Percentiles rank a stretch among this genome's conserved stretches.
Evolutionary conservation across 1,139 yeast genomes (phyloP).

Genomic region (Chernovozyma aurita): DNA sequence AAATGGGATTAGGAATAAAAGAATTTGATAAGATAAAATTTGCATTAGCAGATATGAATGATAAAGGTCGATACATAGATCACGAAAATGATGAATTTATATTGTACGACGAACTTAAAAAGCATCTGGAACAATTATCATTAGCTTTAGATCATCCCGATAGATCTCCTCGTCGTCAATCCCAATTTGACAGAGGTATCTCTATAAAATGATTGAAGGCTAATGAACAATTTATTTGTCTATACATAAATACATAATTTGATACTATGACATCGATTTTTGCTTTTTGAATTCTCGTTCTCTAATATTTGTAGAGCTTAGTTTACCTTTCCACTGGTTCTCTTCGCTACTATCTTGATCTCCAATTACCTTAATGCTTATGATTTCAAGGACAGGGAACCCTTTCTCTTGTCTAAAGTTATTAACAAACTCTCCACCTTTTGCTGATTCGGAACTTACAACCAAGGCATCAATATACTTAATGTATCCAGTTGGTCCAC

Average conservation of each 20-base stretch:
- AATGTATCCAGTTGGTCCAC: constrained; percentile 91
- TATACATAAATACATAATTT: no score
- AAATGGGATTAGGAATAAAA: constrained; percentile 69
- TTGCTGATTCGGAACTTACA: constrained; percentile 71
- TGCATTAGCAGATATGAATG: constrained; percentile 47
- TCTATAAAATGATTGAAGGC: constrained; percentile 31
- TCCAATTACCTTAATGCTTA: constrained; percentile 70
- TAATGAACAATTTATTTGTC: background rate
- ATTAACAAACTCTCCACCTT: constrained; percentile 75
- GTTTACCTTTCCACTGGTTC: constrained; percentile 57
- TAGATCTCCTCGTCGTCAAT: constrained; percentile 47
- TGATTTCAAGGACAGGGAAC: constrained; percentile 49
- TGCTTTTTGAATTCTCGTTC: constrained; percentile 12
- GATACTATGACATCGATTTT: background rate
- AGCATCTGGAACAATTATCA: constrained; percentile 35
- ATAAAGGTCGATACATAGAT: constrained; percentile 45
- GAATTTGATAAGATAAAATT: constrained; percentile 74
- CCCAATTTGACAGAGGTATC: constrained; percentile 56
- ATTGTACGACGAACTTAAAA: constrained; percentile 53
- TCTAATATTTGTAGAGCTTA: constrained; percentile 72
- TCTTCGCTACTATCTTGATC: constrained; percentile 43
- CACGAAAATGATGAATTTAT: constrained; percentile 48
- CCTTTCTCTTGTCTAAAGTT: constrained; percentile 53
- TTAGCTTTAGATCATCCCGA: constrained; percentile 88
- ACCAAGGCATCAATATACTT: constrained; percentile 73